These are phyloP conservation scores for Lactifluus rugatus DNA, from an alignment of 768 basidiomycete species.

Conservation along the genomic window DNA sequence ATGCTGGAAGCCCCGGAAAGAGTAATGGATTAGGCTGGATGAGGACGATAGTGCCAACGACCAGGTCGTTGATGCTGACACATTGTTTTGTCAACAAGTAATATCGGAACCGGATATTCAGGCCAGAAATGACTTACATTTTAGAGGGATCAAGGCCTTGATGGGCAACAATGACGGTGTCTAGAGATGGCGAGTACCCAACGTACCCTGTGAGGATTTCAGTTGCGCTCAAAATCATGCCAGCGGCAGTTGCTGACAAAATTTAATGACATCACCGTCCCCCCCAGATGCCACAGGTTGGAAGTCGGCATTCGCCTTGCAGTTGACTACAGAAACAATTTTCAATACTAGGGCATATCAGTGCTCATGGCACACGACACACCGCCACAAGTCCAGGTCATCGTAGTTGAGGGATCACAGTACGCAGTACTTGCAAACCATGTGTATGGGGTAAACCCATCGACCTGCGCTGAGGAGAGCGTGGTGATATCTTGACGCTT, in stretches of 20 bases:
- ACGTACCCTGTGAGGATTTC: constrained; percentile 37
- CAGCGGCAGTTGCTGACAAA: constrained; percentile 27
- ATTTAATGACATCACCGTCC: constrained; percentile 34
- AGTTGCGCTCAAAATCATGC: not conserved
- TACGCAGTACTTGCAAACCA: not conserved
- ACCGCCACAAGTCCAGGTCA: not conserved
- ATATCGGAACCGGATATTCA: not conserved
- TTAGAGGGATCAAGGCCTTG: constrained; percentile 30
- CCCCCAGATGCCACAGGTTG: constrained; percentile 40
- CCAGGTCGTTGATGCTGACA: constrained; percentile 30
- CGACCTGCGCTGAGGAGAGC: not conserved
- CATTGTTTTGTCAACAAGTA: not conserved
- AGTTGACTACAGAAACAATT: constrained; percentile 29
- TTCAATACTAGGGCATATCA: not conserved
- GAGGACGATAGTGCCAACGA: constrained; percentile 31
- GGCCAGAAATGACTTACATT: constrained; percentile 21
- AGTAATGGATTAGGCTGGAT: constrained; percentile 29
- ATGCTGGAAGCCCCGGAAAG: constrained; percentile 41
- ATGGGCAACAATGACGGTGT: constrained; percentile 30
- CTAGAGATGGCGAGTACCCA: constrained; percentile 35
- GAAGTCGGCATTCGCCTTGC: constrained; percentile 40
- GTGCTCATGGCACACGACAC: not conserved
- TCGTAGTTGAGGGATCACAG: not conserved
- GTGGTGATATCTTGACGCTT: not conserved
- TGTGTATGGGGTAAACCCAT: not conserved